Evolutionary conservation across 2,329 filamentous ascomycete species (phyloP), one percentile per base, ranked within the genome.

Genomic region (Fusarium proliferatum): DNA sequence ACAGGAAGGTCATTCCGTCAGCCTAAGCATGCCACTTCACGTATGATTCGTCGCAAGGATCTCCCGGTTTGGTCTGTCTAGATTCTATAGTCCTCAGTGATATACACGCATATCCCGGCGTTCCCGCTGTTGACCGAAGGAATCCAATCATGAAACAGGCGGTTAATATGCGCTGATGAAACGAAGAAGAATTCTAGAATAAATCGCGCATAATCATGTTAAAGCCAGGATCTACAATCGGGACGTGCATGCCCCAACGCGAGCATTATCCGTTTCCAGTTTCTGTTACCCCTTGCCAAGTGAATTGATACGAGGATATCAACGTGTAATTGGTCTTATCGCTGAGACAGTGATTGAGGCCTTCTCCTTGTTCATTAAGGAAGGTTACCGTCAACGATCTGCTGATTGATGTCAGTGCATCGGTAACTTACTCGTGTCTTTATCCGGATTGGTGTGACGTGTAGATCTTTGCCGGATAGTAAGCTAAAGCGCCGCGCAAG

Each of bases 191-290:
- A 28, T 52, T 70, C 67, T 60, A 69, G 69, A 72, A 72, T 72
- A 71, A 72, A 72, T 72, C 55, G 69, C 69, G 69, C 69, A 72
- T 56, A 63, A 64, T 48, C 21, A 42, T 17, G 28, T 39, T 4
- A 1, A 45, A 38, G 64, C 28, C 26, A n/a, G 46, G 64, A 34
- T 60, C 65, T 58, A 23, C 5, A 19, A 5, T 28, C 21, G 58
- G 65, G 65, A 69, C 65, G 67, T 69, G 67, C 65, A 69, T 19
- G 30, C 34, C 34, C 45, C 42, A 17, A 26, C 43, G 19, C 48
- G 15, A 58, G 23, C 15, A 33, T n/a, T 39, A 26, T 45, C 52
- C 52, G 26, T 8, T 41, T 41, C 60, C 9, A 42, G 42, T 41
- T 57, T 34, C 19, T 12, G 36, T 59, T 52, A 36, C 62, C 64